A percentile compares a stretch with the other conserved stretches of the same genome.
Conservation (phyloP, 352 stramenopile species). For the Phytophthora sp. region DNA sequence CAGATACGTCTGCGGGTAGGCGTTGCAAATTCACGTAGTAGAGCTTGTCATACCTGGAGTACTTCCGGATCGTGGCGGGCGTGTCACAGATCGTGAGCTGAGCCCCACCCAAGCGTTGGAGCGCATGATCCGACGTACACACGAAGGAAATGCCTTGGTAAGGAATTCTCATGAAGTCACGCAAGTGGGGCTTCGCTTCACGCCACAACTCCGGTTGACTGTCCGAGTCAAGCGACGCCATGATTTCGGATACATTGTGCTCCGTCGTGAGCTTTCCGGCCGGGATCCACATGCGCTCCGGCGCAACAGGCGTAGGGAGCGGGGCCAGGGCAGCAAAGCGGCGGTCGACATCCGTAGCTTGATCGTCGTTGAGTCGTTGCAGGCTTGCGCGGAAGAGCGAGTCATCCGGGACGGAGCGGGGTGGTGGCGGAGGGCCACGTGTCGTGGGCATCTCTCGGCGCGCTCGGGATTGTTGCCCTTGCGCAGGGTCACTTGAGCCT, state of each 20-base stretch:
- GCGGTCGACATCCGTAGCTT: background rate
- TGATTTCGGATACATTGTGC: background rate
- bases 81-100: background rate
- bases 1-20: background rate
- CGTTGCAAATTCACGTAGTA: background rate
- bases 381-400: background rate
- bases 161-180: background rate
- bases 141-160: background rate
- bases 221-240: background rate
- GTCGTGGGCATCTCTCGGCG: too few relatives aligned
- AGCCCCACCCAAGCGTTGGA: background rate
- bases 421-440: background rate
- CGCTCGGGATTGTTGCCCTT: too few relatives aligned
- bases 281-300: slow-evolving; percentile 2
- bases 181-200: background rate
- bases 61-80: background rate
- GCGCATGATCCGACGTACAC: background rate
- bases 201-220: background rate
- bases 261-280: background rate
- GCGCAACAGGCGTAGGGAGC: background rate
- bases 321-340: background rate
- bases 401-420: background rate
- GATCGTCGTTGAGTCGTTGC: background rate
- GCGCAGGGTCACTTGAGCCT: too few relatives aligned
- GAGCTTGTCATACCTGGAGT: slow-evolving; percentile 5